phyloP scores from a whole-genome alignment of 2,329 filamentous ascomycete species.

The Cadophora gregata region DNA sequence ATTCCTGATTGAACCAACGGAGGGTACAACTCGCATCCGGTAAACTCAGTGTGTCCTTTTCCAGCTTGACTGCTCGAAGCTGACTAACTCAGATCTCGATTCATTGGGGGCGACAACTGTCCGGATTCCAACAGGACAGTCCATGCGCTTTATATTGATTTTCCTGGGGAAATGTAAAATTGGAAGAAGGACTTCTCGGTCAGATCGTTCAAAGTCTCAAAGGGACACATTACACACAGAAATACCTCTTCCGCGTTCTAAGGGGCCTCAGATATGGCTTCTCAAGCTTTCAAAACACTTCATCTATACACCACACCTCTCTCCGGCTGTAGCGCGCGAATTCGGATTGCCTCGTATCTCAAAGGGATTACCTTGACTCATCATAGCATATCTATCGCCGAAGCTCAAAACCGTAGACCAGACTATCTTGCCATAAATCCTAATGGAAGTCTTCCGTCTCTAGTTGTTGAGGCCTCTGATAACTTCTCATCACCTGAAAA shows the following conservation, averaged over 20 bases:
- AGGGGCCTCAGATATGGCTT: neutral
- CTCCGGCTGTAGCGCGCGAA: conserved; percentile 27
- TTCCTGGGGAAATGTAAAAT: no score
- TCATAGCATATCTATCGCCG: conserved; percentile 21
- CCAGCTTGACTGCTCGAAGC: no score
- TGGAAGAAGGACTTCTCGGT: no score
- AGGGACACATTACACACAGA: neutral
- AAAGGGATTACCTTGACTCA: conserved; percentile 25
- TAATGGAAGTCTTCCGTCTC: conserved; percentile 25
- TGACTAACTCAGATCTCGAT: no score
- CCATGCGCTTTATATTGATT: neutral
- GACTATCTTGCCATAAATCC: conserved; percentile 27
- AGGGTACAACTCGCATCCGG: no score
- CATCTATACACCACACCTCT: conserved; percentile 24
- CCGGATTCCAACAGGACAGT: no score
- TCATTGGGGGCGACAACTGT: no score
- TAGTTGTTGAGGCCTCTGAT: conserved; percentile 13
- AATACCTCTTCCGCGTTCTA: neutral
- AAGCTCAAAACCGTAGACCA: conserved; percentile 10
- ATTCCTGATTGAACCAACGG: no score
- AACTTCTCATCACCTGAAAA: neutral
- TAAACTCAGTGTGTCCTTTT: no score
- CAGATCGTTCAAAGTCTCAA: neutral
- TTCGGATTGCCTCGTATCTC: conserved; percentile 24
- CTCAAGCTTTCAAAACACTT: conserved; percentile 21